Conservation (phyloP, 345 rosid genomes). For the Lagerstroemia speciosa region DNA sequence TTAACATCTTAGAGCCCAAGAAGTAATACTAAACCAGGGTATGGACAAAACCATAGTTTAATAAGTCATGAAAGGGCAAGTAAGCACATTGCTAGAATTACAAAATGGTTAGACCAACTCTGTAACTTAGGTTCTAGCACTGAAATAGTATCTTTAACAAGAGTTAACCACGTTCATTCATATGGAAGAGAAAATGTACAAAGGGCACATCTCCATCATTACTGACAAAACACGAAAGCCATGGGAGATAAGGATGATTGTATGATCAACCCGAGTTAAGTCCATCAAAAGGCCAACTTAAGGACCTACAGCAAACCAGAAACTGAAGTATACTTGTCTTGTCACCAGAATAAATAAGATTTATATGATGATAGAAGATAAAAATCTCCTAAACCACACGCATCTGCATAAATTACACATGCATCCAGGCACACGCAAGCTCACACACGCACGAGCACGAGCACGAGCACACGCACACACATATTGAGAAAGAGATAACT, state of each 20-base stretch:
- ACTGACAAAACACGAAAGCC: background rate
- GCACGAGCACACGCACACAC: too few relatives aligned
- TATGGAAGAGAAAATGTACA: background rate
- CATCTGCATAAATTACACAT: too few relatives aligned
- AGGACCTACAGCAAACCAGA: background rate
- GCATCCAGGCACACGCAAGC: too few relatives aligned
- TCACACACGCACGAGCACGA: too few relatives aligned
- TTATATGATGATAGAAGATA: background rate
- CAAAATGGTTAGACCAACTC: background rate
- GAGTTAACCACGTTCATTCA: background rate
- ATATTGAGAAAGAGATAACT: too few relatives aligned
- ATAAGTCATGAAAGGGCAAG: background rate
- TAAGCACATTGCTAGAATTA: background rate
- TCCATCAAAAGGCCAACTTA: background rate
- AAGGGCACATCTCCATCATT: background rate
- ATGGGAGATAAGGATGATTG: background rate
- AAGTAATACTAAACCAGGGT: background rate
- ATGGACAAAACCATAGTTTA: background rate
- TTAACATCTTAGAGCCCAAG: background rate
- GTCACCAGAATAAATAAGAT: background rate
- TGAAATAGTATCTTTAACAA: too few relatives aligned
- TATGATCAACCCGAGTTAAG: background rate
- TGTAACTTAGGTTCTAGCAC: background rate
- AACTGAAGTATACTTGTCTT: background rate
- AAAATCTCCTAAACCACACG: background rate